Conservation (phyloP, 805 yeast genomes). For the Teunomyces barrocoloradensis region DNA sequence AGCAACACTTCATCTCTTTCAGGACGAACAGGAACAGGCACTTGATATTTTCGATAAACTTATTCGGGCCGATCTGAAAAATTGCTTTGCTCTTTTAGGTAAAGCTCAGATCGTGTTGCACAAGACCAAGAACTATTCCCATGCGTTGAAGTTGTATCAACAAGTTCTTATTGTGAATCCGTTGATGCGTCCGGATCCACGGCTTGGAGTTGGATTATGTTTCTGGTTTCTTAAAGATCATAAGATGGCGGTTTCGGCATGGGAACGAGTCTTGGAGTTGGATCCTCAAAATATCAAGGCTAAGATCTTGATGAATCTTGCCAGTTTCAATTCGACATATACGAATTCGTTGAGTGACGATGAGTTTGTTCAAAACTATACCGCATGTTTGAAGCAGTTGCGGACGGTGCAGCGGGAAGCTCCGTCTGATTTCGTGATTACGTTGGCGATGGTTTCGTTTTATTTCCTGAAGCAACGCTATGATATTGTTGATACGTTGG, state of each 20-base stretch:
- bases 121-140: constrained; percentile 63
- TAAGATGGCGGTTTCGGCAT: constrained; percentile 72
- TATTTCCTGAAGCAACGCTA: constrained; percentile 67
- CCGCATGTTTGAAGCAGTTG: constrained; percentile 53
- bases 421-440: constrained; percentile 57
- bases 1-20: constrained; percentile 34
- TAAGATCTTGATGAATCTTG: constrained; percentile 61
- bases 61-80: constrained; percentile 51
- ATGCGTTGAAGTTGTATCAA: constrained; percentile 81
- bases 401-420: constrained; percentile 35
- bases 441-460: constrained; percentile 65
- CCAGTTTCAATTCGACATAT: constrained; percentile 63
- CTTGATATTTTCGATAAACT: constrained; percentile 64
- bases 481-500: constrained; percentile 54
- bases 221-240: constrained; percentile 85
- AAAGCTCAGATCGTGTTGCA: constrained; percentile 78
- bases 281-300: constrained; percentile 61
- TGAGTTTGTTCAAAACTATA: constrained; percentile 60
- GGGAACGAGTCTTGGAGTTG: constrained; percentile 76
- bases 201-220: constrained; percentile 93
- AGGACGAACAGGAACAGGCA: constrained; percentile 68
- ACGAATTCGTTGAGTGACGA: constrained; percentile 54
- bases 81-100: constrained; percentile 75
- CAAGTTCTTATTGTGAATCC: constrained; percentile 77
- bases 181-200: constrained; percentile 79